phyloP scores from a whole-genome alignment of 768 basidiomycete species.

The Tricholoma saponaceum region DNA sequence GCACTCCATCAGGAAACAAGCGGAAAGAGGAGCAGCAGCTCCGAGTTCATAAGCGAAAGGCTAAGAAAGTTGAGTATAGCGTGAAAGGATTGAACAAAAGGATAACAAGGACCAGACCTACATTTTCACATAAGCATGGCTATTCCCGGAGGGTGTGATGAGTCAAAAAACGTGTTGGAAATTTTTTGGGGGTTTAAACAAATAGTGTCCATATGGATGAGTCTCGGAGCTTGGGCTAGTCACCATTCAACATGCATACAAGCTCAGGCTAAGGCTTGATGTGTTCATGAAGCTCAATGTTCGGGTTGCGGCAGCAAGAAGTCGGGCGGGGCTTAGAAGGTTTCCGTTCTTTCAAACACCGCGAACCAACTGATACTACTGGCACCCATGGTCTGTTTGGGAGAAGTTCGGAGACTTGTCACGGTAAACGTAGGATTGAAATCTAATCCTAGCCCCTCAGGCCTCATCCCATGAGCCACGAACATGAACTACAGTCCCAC shows the following conservation, averaged over 20 bases:
- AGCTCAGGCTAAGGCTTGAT: neutral
- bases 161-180: neutral
- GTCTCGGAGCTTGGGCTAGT: neutral
- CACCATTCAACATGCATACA: neutral
- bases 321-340: no score
- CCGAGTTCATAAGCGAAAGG: neutral
- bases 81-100: neutral
- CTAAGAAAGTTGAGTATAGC: neutral
- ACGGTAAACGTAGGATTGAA: no score
- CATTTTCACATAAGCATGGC: neutral
- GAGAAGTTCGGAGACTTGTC: no score
- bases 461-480: no score
- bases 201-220: neutral
- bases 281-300: no score
- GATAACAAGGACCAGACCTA: conserved; percentile 2
- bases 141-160: neutral
- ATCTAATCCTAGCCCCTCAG: no score
- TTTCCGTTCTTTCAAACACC: no score
- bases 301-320: no score
- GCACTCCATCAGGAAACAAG: neutral
- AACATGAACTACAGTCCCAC: no score
- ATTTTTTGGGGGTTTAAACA: neutral
- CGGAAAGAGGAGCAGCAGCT: neutral
- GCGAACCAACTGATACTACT: no score
- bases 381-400: no score